A percentile compares a stretch with the other conserved stretches of the same genome.
Evolutionary conservation across 495 filamentous ascomycete genomes (phyloP).

Genomic region (Niebla homalea): DNA sequence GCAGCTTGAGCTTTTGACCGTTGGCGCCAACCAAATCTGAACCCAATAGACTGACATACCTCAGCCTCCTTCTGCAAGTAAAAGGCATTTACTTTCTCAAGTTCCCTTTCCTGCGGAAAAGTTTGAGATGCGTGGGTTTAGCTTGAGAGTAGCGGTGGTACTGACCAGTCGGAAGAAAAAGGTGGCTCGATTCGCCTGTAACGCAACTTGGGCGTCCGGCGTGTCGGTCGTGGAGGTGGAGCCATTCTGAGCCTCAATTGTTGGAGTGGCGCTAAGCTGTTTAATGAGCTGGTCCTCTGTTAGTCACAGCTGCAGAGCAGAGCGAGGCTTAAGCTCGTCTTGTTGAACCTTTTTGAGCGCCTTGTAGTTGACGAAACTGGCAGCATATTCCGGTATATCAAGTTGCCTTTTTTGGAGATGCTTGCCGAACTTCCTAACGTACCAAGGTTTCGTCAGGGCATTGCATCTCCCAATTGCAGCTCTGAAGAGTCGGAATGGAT

Average conservation of each 20-base stretch:
- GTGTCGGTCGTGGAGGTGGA: conserved; percentile 32
- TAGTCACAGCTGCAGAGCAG: neutral
- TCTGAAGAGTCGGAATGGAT: neutral
- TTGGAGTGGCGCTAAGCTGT: conserved; percentile 82
- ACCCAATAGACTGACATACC: conserved; percentile 36
- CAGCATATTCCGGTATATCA: conserved; percentile 97
- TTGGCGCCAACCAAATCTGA: conserved; percentile 1
- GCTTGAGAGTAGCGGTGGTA: neutral
- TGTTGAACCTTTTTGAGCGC: conserved; percentile 82
- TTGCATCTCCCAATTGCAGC: neutral
- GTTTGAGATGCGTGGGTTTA: neutral
- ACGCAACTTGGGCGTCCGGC: conserved; percentile 69
- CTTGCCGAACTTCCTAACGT: conserved; percentile 93
- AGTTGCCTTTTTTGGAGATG: conserved; percentile 97
- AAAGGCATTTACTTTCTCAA: conserved; percentile 97
- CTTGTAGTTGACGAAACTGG: conserved; percentile 98
- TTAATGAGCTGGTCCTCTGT: conserved; percentile 73
- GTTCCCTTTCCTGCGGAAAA: conserved; percentile 74
- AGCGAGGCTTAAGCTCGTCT: neutral
- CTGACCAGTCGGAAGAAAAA: conserved; percentile 95
- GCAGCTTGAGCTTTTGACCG: conserved; percentile 62
- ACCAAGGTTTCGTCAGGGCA: conserved; percentile 9
- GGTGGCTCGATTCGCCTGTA: conserved; percentile 94
- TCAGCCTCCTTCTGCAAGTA: conserved; percentile 97
- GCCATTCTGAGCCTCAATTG: conserved; percentile 60